A percentile compares a stretch with the other conserved stretches of the same genome.
phyloP scores from a whole-genome alignment of 2,329 filamentous ascomycete species.

The Ilyonectria sp. region DNA sequence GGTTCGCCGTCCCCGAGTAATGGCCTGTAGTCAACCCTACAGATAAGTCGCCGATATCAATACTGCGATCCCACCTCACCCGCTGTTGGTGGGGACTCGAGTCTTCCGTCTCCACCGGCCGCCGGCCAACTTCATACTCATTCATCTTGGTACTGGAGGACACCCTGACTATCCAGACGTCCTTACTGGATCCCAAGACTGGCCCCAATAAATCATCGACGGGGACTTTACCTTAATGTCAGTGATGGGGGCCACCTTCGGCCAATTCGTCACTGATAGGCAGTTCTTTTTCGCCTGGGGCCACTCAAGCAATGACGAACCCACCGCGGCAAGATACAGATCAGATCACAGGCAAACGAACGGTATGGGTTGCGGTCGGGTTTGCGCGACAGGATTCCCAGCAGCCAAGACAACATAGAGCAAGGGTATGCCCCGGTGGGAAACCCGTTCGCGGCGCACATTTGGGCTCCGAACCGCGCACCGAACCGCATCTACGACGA shows the following conservation, averaged over 20 bases:
- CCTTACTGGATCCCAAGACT: slow-evolving; percentile 18
- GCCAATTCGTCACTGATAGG: slow-evolving; percentile 32
- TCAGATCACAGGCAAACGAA: slow-evolving; percentile 25
- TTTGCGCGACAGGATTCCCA: slow-evolving; percentile 5
- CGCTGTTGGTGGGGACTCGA: slow-evolving; percentile 23
- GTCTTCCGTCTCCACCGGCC: slow-evolving; percentile 19
- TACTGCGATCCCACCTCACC: slow-evolving; percentile 23
- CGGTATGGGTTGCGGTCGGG: background rate
- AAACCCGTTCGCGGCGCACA: slow-evolving; percentile 14
- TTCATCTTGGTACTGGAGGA: slow-evolving; percentile 8
- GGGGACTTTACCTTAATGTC: background rate
- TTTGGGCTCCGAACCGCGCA: slow-evolving; percentile 24
- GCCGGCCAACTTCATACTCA: slow-evolving; percentile 11
- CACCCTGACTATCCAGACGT: slow-evolving; percentile 16
- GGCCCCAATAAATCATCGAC: background rate
- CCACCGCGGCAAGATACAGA: slow-evolving; percentile 32
- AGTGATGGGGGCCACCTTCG: background rate
- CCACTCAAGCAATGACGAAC: slow-evolving; percentile 9
- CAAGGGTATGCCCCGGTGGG: slow-evolving; percentile 1
- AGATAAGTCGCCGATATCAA: slow-evolving; percentile 32
- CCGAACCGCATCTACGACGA: slow-evolving; percentile 22
- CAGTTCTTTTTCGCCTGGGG: slow-evolving; percentile 36
- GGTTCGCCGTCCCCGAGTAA: slow-evolving; percentile 15
- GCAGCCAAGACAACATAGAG: slow-evolving; percentile 18
- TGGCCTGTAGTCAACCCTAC: slow-evolving; percentile 32